Conservation (phyloP, 805 yeast genomes). For the Tetrapisispora arboricola region DNA sequence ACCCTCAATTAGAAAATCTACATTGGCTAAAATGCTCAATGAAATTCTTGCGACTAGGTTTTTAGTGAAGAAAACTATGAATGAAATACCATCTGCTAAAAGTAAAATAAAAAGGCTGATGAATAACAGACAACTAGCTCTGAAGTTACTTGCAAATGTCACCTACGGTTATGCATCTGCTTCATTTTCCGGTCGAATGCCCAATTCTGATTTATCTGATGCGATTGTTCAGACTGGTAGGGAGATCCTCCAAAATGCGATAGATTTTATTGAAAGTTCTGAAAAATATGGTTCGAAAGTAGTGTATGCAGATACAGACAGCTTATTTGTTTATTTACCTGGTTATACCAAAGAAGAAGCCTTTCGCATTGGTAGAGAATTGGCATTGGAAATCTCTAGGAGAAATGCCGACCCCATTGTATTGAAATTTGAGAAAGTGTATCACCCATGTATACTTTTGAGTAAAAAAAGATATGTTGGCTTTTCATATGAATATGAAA, state of each 20-base stretch:
- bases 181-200: constrained; percentile 93
- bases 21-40: constrained; percentile 71
- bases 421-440: constrained; percentile 85
- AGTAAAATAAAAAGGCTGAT: constrained; percentile 33
- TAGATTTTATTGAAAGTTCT: constrained; percentile 51
- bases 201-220: constrained; percentile 90
- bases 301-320: constrained; percentile 95
- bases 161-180: constrained; percentile 96
- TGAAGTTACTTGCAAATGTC: constrained; percentile 86
- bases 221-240: constrained; percentile 87
- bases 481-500: constrained; percentile 52
- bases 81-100: constrained; percentile 27
- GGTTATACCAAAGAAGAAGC: constrained; percentile 74
- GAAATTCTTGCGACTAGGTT: constrained; percentile 76
- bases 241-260: constrained; percentile 67
- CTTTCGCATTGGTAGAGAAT: constrained; percentile 58
- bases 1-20: constrained; percentile 52
- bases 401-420: constrained; percentile 71
- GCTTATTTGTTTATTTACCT: constrained; percentile 82
- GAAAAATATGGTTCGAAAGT: constrained; percentile 77
- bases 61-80: constrained; percentile 69
- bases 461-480: constrained; percentile 93
- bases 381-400: constrained; percentile 54
- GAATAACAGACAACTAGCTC: constrained; percentile 72
- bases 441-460: constrained; percentile 71